Conservation (phyloP, 2,329 filamentous ascomycete genomes). For the Colletotrichum cereale region DNA sequence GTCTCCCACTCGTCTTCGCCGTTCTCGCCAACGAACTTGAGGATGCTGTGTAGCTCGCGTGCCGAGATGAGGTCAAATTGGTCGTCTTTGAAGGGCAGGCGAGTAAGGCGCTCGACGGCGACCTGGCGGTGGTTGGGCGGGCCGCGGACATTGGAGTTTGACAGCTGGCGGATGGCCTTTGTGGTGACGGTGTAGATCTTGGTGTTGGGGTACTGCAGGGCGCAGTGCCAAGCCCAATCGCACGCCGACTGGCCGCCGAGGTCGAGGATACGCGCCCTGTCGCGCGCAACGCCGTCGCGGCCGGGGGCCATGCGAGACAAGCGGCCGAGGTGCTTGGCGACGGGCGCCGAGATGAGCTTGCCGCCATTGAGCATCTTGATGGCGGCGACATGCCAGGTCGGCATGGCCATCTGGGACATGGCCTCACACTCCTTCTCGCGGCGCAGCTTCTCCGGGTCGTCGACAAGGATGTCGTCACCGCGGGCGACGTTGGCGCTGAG, state of each 20-base stretch:
- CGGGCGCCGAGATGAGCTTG: conserved; percentile 72
- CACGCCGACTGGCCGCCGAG: conserved; percentile 86
- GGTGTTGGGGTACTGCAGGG: conserved; percentile 84
- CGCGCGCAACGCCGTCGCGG: conserved; percentile 58
- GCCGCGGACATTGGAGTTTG: conserved; percentile 82
- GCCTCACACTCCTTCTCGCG: conserved; percentile 86
- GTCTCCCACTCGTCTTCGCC: conserved; percentile 88
- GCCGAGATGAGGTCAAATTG: conserved; percentile 95
- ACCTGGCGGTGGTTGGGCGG: conserved; percentile 90
- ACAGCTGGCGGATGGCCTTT: conserved; percentile 76
- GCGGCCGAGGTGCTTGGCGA: conserved; percentile 71
- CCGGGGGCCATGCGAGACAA: conserved; percentile 62
- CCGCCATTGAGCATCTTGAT: conserved; percentile 73
- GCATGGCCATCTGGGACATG: conserved; percentile 75
- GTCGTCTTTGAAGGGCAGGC: conserved; percentile 85
- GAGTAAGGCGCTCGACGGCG: conserved; percentile 80
- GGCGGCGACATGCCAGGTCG: conserved; percentile 72
- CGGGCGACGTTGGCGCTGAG: conserved; percentile 80
- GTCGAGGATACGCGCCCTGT: conserved; percentile 81
- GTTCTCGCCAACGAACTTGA: conserved; percentile 79
- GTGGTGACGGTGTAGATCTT: conserved; percentile 91
- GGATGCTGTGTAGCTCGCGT: conserved; percentile 84
- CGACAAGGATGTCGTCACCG: conserved; percentile 73
- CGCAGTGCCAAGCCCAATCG: conserved; percentile 97
- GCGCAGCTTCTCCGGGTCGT: conserved; percentile 73